Percentiles rank a stretch among this genome's conserved stretches.
Evolutionary conservation across 345 rosid species (phyloP).

Genomic region (Heritiera fomes): DNA sequence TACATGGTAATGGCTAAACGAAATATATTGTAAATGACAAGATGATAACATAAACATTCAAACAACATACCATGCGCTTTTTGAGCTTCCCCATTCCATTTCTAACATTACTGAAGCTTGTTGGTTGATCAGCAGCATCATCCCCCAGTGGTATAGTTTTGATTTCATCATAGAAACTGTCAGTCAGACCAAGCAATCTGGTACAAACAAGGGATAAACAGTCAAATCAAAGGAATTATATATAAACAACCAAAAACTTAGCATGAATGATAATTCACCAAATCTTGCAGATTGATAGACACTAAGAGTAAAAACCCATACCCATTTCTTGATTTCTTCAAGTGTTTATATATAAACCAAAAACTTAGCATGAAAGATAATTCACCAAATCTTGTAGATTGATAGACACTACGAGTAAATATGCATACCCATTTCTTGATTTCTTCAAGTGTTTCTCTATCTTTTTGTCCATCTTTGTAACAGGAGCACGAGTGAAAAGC

Average conservation of each 20-base stretch:
- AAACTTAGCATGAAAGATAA: background rate
- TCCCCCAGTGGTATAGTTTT: constrained; percentile 58
- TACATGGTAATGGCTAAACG: background rate
- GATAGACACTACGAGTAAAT: background rate
- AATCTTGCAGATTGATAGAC: background rate
- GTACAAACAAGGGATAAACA: constrained; percentile 25
- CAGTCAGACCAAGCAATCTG: constrained; percentile 78
- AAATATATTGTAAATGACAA: background rate
- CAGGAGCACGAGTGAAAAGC: constrained; percentile 68
- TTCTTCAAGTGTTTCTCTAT: constrained; percentile 68
- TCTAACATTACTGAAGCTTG: constrained; percentile 27
- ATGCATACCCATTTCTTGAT: constrained; percentile 77
- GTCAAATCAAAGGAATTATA: constrained; percentile 18
- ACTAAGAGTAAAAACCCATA: constrained; percentile 30
- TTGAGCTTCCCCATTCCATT: constrained; percentile 48
- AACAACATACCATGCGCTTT: constrained; percentile 60
- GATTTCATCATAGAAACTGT: constrained; percentile 67
- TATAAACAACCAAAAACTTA: constrained; percentile 6
- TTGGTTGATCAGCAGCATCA: constrained; percentile 34
- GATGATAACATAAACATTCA: background rate
- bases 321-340: constrained; percentile 83
- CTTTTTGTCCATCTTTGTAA: constrained; percentile 71
- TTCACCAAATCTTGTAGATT: background rate
- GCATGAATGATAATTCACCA: background rate
- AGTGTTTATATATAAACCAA: constrained; percentile 37